Percentiles rank a stretch among this genome's conserved stretches.
These are phyloP conservation scores for Isoetes taiwanensis DNA, from an alignment of 75 land plant genomes.

Conservation along the genomic window DNA sequence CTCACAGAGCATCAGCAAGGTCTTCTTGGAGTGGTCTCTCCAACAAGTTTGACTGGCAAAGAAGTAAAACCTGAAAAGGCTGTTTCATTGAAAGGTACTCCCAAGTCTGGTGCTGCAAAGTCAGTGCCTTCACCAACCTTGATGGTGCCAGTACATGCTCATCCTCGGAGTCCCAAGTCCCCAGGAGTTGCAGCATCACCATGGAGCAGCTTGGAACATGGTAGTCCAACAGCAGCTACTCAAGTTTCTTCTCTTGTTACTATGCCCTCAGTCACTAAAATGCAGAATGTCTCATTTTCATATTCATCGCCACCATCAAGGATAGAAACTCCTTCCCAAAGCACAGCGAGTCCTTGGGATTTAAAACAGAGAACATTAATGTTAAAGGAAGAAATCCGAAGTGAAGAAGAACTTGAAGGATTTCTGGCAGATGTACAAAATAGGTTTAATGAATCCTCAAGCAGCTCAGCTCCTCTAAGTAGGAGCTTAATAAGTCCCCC, in stretches of 20 bases:
- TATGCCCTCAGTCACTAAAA: not conserved
- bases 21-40: constrained; percentile 32
- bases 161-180: constrained; percentile 7
- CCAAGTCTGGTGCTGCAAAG: not conserved
- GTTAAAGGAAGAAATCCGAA: constrained; percentile 47
- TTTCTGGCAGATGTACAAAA: constrained; percentile 75
- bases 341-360: constrained; percentile 39
- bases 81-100: not conserved
- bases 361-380: constrained; percentile 24
- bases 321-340: constrained; percentile 23
- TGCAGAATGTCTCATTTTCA: constrained; percentile 20
- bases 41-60: constrained; percentile 17
- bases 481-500: constrained; percentile 44
- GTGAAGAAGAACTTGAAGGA: constrained; percentile 61
- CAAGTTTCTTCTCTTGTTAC: constrained; percentile 19
- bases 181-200: constrained; percentile 15
- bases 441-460: constrained; percentile 53
- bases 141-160: constrained; percentile 56
- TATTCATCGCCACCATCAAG: constrained; percentile 17
- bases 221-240: constrained; percentile 18
- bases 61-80: not conserved
- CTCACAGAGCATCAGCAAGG: constrained; percentile 43
- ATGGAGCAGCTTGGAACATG: constrained; percentile 19
- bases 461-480: constrained; percentile 16
- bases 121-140: constrained; percentile 24